Conservation (phyloP, 148 eudicot genomes). For the Chenopodium formosanum region DNA sequence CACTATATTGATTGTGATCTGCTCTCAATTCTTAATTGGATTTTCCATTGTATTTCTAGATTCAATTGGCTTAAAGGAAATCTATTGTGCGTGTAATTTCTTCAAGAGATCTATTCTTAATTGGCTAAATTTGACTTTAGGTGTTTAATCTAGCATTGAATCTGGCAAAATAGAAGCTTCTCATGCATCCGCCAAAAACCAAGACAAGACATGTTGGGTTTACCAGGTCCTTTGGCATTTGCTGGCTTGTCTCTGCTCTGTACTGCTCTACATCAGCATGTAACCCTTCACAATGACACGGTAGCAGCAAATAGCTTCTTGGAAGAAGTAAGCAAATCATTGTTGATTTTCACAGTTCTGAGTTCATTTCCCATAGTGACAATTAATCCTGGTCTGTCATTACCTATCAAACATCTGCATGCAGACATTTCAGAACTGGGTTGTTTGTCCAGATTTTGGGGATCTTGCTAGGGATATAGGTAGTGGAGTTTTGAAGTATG, state of each 20-base stretch:
- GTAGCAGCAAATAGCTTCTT: neutral
- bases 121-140: neutral
- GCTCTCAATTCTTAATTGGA: neutral
- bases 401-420: conserved; percentile 10
- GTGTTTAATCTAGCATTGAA: neutral
- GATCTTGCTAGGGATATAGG: neutral
- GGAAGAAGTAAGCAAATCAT: neutral
- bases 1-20: neutral
- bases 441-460: neutral
- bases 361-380: neutral
- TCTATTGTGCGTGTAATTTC: neutral
- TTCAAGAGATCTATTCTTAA: neutral
- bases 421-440: conserved; percentile 1
- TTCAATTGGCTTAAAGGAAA: neutral
- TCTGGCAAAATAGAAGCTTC: neutral
- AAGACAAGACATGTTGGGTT: neutral
- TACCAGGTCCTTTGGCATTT: neutral
- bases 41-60: neutral
- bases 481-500: neutral
- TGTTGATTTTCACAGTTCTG: conserved; percentile 3
- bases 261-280: neutral
- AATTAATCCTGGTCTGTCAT: conserved; percentile 17
- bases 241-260: neutral
- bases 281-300: neutral
- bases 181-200: neutral